Evolutionary conservation across 2,329 filamentous ascomycete species (phyloP), one percentile per base, ranked within the genome.

Genomic region (Pseudogymnoascus destructans): DNA sequence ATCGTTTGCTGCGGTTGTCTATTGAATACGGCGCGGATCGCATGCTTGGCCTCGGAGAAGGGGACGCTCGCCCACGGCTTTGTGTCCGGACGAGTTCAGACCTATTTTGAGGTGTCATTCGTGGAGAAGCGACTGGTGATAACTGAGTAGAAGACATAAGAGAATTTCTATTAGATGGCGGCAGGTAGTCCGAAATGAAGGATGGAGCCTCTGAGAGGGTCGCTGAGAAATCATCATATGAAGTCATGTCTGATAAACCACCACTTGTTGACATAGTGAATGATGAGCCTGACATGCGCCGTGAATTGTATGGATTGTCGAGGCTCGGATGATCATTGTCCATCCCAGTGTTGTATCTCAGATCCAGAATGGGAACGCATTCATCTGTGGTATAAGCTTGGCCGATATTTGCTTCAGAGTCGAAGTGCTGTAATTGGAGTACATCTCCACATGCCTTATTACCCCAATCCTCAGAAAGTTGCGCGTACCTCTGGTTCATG

Each of bases 81-180:
- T 80, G 82, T 52, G 76, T 78, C 68, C 82, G 74, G 49, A 83
- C 82, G 62, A 79, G 77, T 61, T 85, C 81, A 11, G 79, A 78
- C 30, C 81, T 77, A 64, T 75, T 75, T 64, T 83, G 80, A 8
- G 79, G 74, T 57, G 81, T 77, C 78, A 85, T 78, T 58, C 80
- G 77, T 36, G 86, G 86, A 19, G 86, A 89, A 4, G 83, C 80
- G 17, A 88, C 81, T 2, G 87, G 86, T 1, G 86, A 89, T 25
- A 89, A 72, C 61, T 87, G 82, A 8, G 81, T 86, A 25, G 84
- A 82, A 30, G 82, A 82, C 73, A 86, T 85, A 62, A 86, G 70
- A n/a, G 82, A 86, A 68, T 81, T 87, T 59, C 81, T 74, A 70
- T 85, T 85, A 27, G 82, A 85, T 61, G 78, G 78, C 10, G 81